Base-by-base conservation (phyloP, 169 alveolate genomes). In the Plasmodium gonderi region DNA sequence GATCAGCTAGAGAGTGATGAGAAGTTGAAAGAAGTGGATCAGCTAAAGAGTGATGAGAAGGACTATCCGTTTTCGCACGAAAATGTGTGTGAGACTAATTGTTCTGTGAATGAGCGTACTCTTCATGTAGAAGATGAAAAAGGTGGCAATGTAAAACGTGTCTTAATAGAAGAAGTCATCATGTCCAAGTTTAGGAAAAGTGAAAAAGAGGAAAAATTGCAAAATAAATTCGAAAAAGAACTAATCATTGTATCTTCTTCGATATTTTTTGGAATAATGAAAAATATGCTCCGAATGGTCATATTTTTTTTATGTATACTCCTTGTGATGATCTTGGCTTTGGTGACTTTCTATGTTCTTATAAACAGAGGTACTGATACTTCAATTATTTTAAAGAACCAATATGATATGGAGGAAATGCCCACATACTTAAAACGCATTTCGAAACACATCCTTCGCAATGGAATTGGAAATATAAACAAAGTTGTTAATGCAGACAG, bases 221-320 rank as follows among this genome's bases (percentile, higher is more conserved):
- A 38, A 79, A 33, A 54, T 33, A 67, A 67, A 26, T 49, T 47
- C 17, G 40, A 31, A 12, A 83, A 83, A 49, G 92, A 83, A 31
- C 26, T 83, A n/a, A 69, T 83, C 23, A 47, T 83, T 17, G 64
- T 69, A 83, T 68, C 92, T 47, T 76, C 92, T 31, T 83, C 92
- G 4, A 38, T 83, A 9, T 69, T 83, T 31, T 69, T 69, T 69
- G 92, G 92, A 14, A 14, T 69, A 1, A 83, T 83, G 92, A 42
- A 49, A 44, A 40, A 23, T 1, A 0, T 72, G 31, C 26, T 83
- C 14, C 7, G 64, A 7, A 31, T 36, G 4, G 45, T 49, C 11
- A 47, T 72, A n/a, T 47, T 44, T 17, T 49, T 83, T 49, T 47
- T 83, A 49, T 26, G 45, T 9, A 36, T 83, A 23, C 65, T 83